Evolutionary conservation across 2,329 filamentous ascomycete species (phyloP).

Genomic region (Aspergillus novoparasiticus): DNA sequence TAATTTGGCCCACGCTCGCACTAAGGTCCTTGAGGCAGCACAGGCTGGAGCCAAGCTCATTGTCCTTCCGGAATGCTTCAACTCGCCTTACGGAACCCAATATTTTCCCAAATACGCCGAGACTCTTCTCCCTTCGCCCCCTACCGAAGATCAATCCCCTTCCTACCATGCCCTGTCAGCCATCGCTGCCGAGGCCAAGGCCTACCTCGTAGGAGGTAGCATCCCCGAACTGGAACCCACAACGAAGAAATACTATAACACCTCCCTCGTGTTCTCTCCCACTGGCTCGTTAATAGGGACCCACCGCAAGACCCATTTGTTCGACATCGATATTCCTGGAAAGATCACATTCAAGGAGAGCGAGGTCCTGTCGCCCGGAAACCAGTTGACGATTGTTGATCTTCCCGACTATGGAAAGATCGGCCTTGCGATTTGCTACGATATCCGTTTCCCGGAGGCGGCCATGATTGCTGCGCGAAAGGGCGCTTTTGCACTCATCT

Average conservation of each 20-base stretch:
- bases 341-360: slow-evolving; percentile 91
- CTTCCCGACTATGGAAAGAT: slow-evolving; percentile 87
- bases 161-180: slow-evolving; percentile 81
- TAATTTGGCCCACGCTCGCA: slow-evolving; percentile 80
- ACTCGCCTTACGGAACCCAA: slow-evolving; percentile 90
- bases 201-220: slow-evolving; percentile 86
- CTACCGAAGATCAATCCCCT: slow-evolving; percentile 69
- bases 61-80: slow-evolving; percentile 97
- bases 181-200: slow-evolving; percentile 75
- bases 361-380: slow-evolving; percentile 82
- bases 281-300: slow-evolving; percentile 77
- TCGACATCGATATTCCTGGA: slow-evolving; percentile 96
- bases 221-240: slow-evolving; percentile 77
- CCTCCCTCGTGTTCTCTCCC: slow-evolving; percentile 79
- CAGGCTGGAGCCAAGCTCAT: slow-evolving; percentile 77
- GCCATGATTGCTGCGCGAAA: slow-evolving; percentile 84
- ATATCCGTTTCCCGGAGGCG: slow-evolving; percentile 93
- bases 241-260: slow-evolving; percentile 84
- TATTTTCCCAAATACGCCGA: slow-evolving; percentile 94
- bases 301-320: slow-evolving; percentile 93
- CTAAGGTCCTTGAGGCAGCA: slow-evolving; percentile 81
- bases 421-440: slow-evolving; percentile 93
- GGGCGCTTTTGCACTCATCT: slow-evolving; percentile 84
- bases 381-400: slow-evolving; percentile 82
- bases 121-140: slow-evolving; percentile 76